A percentile compares a stretch with the other conserved stretches of the same genome.
phyloP scores from a whole-genome alignment of 768 basidiomycete genomes.

The Podaxis mareebaensis region DNA sequence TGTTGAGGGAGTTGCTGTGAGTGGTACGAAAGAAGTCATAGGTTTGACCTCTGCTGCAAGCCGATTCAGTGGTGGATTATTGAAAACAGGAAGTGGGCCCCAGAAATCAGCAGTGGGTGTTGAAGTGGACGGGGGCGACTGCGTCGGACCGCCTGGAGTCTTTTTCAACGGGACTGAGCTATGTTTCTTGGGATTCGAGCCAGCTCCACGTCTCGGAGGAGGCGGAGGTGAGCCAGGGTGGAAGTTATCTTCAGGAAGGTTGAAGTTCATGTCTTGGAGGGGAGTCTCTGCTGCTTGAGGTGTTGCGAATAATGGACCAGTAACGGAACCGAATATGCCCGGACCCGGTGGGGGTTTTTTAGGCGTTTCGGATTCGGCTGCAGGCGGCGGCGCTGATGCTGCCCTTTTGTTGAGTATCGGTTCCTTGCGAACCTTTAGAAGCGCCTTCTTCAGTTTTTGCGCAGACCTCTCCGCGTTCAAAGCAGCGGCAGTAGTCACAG shows the following conservation, averaged over 20 bases:
- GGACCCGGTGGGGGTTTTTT: constrained; percentile 24
- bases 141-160: constrained; percentile 25
- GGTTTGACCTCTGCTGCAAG: constrained; percentile 20
- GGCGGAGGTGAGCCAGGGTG: constrained; percentile 35
- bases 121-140: constrained; percentile 24
- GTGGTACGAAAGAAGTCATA: not conserved
- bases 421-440: constrained; percentile 58
- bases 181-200: constrained; percentile 35
- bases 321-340: constrained; percentile 22
- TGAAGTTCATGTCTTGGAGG: constrained; percentile 26
- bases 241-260: constrained; percentile 43
- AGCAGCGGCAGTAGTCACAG: constrained; percentile 76
- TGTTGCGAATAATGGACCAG: constrained; percentile 28
- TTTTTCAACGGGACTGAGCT: constrained; percentile 40
- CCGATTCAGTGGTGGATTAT: constrained; percentile 24
- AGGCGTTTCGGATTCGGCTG: constrained; percentile 38
- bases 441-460: constrained; percentile 64
- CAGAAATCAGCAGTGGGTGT: constrained; percentile 49
- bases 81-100: constrained; percentile 59
- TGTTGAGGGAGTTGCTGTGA: not conserved
- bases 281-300: constrained; percentile 17
- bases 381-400: constrained; percentile 34
- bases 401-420: constrained; percentile 69
- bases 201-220: constrained; percentile 33
- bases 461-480: constrained; percentile 80